Base-by-base conservation (phyloP, 495 filamentous ascomycete genomes). In the Extremus antarcticus region DNA sequence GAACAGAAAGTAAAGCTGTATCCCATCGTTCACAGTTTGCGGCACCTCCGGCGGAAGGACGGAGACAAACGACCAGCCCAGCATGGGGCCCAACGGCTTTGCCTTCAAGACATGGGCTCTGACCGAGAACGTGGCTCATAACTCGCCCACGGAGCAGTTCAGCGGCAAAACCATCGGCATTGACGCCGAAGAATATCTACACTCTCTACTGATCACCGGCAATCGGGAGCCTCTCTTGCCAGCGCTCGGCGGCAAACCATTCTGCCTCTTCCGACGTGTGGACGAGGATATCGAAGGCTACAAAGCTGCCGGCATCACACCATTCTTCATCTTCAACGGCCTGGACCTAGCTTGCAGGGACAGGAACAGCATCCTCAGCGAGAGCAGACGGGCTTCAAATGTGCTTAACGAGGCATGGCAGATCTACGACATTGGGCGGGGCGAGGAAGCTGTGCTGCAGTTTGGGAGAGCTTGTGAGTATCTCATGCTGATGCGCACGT, bases 321-420 rank as follows among this genome's bases (percentile, higher is more conserved):
- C 82, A 32, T 66, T 90, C 47, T 97, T 97, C 63, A 79, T 97
- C 47, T 97, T 99, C 71, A 84, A 87, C 67, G 94, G 94, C 29
- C 76, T 94, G 51, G 78, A 87, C 15, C 78, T 86, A 57, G 81
- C 79, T 45, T 86, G 82, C 56, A 80, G 83, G 56, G 83, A 90
- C 57, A 23, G 55, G 3, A 35, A 35, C 2, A 58, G 46, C 23
- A 35, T 55, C 8, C 73, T 73, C 10, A 71, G 78, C 45, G 56
- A 70, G 43, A 39, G 21, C 21, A 55, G 51, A 49, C 54, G 55
- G n/a, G 61, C 66, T 2, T n/a, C n/a, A n/a, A n/a, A n/a, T n/a
- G n/a, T n/a, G n/a, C n/a, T n/a, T n/a, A 87, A 47, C 74, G 51
- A 23, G 56, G 35, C 35, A 9, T 9, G 19, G 8, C 20, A 47